A percentile compares a stretch with the other conserved stretches of the same genome.
Evolutionary conservation across 768 basidiomycete species (phyloP).

Genomic region (Psilocybe cyanescens): DNA sequence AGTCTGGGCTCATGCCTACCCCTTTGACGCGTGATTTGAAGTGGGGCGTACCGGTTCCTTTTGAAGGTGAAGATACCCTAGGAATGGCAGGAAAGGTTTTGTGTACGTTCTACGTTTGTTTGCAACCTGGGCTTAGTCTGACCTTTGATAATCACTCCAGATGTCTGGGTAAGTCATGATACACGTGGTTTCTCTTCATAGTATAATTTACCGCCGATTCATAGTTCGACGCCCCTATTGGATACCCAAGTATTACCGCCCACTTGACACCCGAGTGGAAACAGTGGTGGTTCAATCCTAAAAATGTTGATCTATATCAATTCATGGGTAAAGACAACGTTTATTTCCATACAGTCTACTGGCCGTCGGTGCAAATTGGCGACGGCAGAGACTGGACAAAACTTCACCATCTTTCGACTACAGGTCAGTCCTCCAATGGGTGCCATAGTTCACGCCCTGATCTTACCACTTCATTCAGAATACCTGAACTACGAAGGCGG

Average conservation of each 20-base stretch:
- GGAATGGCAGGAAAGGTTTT: slow-evolving; percentile 95
- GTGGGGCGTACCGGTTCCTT: slow-evolving; percentile 96
- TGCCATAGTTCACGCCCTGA: neutral
- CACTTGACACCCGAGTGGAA: slow-evolving; percentile 95
- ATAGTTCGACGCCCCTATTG: slow-evolving; percentile 97
- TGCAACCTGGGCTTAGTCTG: slow-evolving; percentile 7
- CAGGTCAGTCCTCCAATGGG: slow-evolving; percentile 57
- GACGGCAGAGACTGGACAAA: slow-evolving; percentile 94
- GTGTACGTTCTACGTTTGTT: slow-evolving; percentile 57
- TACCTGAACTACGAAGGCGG: slow-evolving; percentile 98
- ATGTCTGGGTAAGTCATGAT: slow-evolving; percentile 83
- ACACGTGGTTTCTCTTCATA: neutral
- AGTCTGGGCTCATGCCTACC: slow-evolving; percentile 82
- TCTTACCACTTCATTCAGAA: slow-evolving; percentile 49
- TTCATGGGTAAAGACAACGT: slow-evolving; percentile 99
- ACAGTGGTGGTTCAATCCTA: slow-evolving; percentile 94
- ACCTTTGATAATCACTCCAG: slow-evolving; percentile 38
- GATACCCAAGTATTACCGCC: slow-evolving; percentile 97
- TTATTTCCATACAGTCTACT: slow-evolving; percentile 97
- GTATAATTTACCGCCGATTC: slow-evolving; percentile 14
- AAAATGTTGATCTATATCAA: slow-evolving; percentile 90
- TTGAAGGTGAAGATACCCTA: slow-evolving; percentile 72
- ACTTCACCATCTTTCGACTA: slow-evolving; percentile 92
- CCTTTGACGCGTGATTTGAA: slow-evolving; percentile 92
- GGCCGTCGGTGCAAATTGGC: slow-evolving; percentile 86